phyloP scores from a whole-genome alignment of 345 rosid genomes.

The Linum lewisii region DNA sequence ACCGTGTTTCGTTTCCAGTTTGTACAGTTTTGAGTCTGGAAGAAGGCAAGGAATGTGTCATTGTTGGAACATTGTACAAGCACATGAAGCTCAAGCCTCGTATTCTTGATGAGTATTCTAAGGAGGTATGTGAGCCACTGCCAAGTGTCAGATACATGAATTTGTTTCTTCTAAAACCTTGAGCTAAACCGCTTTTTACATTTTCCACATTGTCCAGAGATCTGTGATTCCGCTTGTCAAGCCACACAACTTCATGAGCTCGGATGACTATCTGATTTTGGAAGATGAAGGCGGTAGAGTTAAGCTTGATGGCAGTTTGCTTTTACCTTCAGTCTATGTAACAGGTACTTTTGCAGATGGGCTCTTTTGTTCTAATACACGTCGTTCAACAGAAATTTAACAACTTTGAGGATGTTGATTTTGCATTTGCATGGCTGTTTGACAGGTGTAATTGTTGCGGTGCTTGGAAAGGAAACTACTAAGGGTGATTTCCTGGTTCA shows the following conservation, averaged over 20 bases:
- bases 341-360: conserved; percentile 45
- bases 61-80: conserved; percentile 89
- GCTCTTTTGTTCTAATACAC: background rate
- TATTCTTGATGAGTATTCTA: conserved; percentile 90
- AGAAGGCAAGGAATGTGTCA: conserved; percentile 71
- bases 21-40: conserved; percentile 75
- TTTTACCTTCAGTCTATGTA: conserved; percentile 54
- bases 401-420: conserved; percentile 10
- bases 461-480: conserved; percentile 81
- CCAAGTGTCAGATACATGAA: too few relatives aligned
- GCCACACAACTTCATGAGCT: conserved; percentile 75
- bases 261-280: conserved; percentile 67
- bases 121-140: too few relatives aligned
- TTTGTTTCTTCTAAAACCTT: background rate
- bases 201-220: conserved; percentile 43
- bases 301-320: conserved; percentile 55
- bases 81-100: conserved; percentile 95
- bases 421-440: conserved; percentile 15
- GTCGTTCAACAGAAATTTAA: background rate
- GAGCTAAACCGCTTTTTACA: background rate
- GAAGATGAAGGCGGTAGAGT: conserved; percentile 98
- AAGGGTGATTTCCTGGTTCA: conserved; percentile 74
- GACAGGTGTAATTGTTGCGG: conserved; percentile 70
- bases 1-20: conserved; percentile 32
- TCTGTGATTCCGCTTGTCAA: conserved; percentile 62